Base-by-base conservation (phyloP, 2,329 filamentous ascomycete species). In the Calonectria pteridis region DNA sequence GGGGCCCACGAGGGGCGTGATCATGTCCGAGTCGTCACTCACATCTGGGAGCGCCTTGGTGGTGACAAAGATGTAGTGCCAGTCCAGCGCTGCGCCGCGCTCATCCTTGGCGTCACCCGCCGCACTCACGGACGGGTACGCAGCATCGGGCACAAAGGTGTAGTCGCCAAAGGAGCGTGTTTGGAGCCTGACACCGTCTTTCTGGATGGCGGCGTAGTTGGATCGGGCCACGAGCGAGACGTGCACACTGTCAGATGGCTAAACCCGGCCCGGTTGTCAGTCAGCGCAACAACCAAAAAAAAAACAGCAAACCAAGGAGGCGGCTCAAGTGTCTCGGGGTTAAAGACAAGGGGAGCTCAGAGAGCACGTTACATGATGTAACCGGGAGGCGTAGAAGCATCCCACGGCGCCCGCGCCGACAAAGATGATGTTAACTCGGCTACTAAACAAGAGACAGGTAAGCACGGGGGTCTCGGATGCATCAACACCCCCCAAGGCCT, bases 171-270 rank as follows among this genome's bases (percentile, higher is more conserved):
- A 95, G 66, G 90, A 88, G 64, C 89, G 91, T 6, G 93, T 94
- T 65, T 90, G 88, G 43, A 95, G 85, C 35, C 86, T 84, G 80
- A 95, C 93, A 59, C 93, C 94, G 29, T 88, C 84, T 13, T 85
- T 83, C 67, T 88, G 87, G 58, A 95, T 91, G 40, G 89, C 90
- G 29, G 86, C 83, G 86, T 94, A 95, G 85, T 95, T 95, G 50
- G 93, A 94, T 63, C 94, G 90, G 76, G 93, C 94, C 68, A 94
- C 91, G 55, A 94, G 90, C 6, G 93, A 94, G 64, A 94, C 91
- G 71, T 89, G 86, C 50, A 92, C 85, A 69, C 89, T 88, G 71
- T 86, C 83, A 18, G 82, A 79, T 11, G 88, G 88, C 88, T 90
- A 72, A 73, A 64, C 18, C 50, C 73, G 40, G 58, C 16, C 46